Evolutionary conservation across 2,329 filamentous ascomycete genomes (phyloP), one percentile per base, ranked within the genome.

Genomic region (Exophiala phaeomuriformis): DNA sequence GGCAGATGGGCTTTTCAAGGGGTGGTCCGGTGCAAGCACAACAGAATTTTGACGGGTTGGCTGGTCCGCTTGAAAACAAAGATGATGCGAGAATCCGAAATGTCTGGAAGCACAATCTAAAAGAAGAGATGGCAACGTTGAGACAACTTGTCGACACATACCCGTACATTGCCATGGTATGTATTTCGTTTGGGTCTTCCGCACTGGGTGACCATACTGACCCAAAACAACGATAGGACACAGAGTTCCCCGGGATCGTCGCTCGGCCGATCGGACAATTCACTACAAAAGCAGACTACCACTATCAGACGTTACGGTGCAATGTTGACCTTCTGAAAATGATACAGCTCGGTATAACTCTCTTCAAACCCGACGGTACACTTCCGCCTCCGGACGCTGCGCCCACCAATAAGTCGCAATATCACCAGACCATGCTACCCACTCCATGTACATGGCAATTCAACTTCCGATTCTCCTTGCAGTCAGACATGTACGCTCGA

Each of bases 271-370:
- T 98, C 78, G 93, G 93, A 46, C 83, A 86, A 52, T 98, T 98
- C 70, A 83, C 86, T 55, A 93, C 88, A 55, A 97, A 96, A 74
- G 93, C 90, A 61, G 91, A 96, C 65, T 98, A 98, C 68, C 93
- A 98, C 69, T 98, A 98, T 72, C 93, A 98, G 75, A 97, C 91
- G 56, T 78, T 98, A 44, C 87, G 93, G 57, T 94, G 90, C 64
- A 98, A 98, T 68, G 93, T 98, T 65, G 93, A 98, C 68, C 83
- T 98, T 66, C 81, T 98, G 65, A 96, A 95, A 70, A 90, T 97
- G 63, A 97, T 98, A 60, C 93, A 98, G 69, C 85, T 98, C 53
- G 93, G 93, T 54, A 85, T 98, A 64, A 95, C 91, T 2, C 76
- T 98, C 10, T 97, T 96, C 75, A 90, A 89, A 59, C 80, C 90